Conservation (phyloP, 2,329 filamentous ascomycete genomes). For the Diaporthe aspalathi region DNA sequence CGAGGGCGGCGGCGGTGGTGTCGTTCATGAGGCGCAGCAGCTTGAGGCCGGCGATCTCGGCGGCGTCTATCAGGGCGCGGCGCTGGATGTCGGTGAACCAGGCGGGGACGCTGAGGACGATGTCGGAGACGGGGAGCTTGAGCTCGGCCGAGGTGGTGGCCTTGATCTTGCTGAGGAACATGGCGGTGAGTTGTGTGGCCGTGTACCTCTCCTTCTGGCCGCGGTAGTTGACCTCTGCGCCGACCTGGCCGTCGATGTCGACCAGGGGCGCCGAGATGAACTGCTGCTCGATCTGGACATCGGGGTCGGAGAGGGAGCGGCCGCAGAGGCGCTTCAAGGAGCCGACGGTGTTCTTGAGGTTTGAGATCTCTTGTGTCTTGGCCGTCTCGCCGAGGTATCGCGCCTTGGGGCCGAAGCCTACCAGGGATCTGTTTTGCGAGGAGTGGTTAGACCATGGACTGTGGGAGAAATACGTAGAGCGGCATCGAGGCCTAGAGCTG, state of each 20-base stretch:
- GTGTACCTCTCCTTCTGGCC: constrained; percentile 96
- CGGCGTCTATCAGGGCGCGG: constrained; percentile 87
- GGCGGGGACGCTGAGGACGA: constrained; percentile 92
- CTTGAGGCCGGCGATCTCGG: constrained; percentile 94
- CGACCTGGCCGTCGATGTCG: constrained; percentile 93
- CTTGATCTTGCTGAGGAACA: constrained; percentile 96
- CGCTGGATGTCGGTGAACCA: constrained; percentile 98
- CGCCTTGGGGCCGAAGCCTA: constrained; percentile 93
- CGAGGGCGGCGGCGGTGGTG: constrained; percentile 93
- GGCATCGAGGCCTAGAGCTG: constrained; percentile 33
- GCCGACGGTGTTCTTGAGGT: constrained; percentile 98
- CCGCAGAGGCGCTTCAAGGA: constrained; percentile 93
- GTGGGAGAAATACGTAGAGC: background rate
- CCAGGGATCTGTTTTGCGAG: constrained; percentile 76
- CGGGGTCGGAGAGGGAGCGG: constrained; percentile 87
- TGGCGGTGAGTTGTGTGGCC: constrained; percentile 91
- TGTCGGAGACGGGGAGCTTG: constrained; percentile 89
- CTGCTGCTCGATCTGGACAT: constrained; percentile 92
- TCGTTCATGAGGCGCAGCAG: constrained; percentile 96
- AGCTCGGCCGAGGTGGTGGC: constrained; percentile 87
- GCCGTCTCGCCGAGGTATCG: constrained; percentile 95
- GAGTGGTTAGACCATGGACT: constrained; percentile 38
- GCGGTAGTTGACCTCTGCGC: constrained; percentile 91
- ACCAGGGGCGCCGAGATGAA: constrained; percentile 87
- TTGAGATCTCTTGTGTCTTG: constrained; percentile 99